Conservation (phyloP, 176 grass and related monocot species). For the Saccharum spontaneum region DNA sequence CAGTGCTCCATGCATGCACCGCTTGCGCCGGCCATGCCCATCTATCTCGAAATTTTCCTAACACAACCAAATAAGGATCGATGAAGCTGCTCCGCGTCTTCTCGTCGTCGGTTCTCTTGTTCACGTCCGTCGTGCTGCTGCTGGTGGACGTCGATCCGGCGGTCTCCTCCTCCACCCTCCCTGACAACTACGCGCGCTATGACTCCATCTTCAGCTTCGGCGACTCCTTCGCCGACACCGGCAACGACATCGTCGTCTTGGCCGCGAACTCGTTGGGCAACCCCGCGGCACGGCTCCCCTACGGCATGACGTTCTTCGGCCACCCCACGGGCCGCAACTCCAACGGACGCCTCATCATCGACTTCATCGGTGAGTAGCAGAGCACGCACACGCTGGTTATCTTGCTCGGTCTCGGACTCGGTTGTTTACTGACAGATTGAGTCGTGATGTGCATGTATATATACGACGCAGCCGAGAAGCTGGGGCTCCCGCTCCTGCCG, state of each 20-base stretch:
- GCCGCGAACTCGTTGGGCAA: neutral
- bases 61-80: neutral
- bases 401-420: too few species aligned
- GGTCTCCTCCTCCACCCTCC: neutral
- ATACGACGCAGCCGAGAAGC: neutral
- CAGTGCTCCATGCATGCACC: too few species aligned
- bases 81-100: neutral
- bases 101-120: neutral
- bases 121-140: neutral
- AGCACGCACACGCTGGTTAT: too few species aligned
- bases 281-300: neutral
- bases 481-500: constrained; percentile 30
- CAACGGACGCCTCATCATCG: too few species aligned
- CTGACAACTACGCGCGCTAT: neutral
- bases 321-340: too few species aligned
- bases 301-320: too few species aligned
- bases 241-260: constrained; percentile 1
- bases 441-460: too few species aligned
- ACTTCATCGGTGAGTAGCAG: neutral
- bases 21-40: too few species aligned
- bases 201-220: constrained; percentile 41
- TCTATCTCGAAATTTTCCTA: neutral
- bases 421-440: too few species aligned
- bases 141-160: neutral
- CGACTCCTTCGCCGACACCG: constrained; percentile 42